Percentiles rank a stretch among this genome's conserved stretches.
Evolutionary conservation across 2,329 filamentous ascomycete genomes (phyloP).

Genomic region (Elsinoe batatas): DNA sequence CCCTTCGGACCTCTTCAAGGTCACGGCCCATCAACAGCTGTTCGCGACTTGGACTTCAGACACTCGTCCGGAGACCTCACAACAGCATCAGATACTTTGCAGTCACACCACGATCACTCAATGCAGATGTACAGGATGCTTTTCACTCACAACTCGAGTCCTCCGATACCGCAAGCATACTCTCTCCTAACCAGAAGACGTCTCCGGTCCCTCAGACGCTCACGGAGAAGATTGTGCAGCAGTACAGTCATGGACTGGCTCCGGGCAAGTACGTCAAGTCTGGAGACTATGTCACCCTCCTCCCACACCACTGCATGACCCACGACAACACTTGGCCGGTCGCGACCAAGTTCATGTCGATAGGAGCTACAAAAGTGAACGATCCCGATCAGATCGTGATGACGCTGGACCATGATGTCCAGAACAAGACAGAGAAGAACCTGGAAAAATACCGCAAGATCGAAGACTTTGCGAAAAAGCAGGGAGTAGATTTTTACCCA

Average conservation of each 20-base stretch:
- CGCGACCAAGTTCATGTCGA: constrained; percentile 69
- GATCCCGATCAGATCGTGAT: constrained; percentile 67
- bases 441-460: constrained; percentile 75
- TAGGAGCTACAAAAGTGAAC: constrained; percentile 65
- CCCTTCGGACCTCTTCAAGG: background rate
- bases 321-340: constrained; percentile 79
- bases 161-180: constrained; percentile 56
- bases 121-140: constrained; percentile 37
- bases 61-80: background rate
- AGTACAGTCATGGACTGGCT: constrained; percentile 65
- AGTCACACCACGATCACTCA: constrained; percentile 15
- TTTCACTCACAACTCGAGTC: constrained; percentile 57
- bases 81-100: constrained; percentile 14
- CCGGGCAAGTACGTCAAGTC: constrained; percentile 63
- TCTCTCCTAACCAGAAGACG: constrained; percentile 43
- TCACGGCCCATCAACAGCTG: constrained; percentile 3
- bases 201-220: constrained; percentile 59
- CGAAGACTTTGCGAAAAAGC: constrained; percentile 66
- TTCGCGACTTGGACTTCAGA: background rate
- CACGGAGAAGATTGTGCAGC: constrained; percentile 87
- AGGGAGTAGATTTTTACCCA: constrained; percentile 68
- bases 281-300: constrained; percentile 76
- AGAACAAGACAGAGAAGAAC: constrained; percentile 70
- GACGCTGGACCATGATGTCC: constrained; percentile 80
- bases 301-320: constrained; percentile 67